These are phyloP conservation scores for Leishmania tarentolae DNA, from an alignment of 208 protist genomes.

Conservation along the genomic window DNA sequence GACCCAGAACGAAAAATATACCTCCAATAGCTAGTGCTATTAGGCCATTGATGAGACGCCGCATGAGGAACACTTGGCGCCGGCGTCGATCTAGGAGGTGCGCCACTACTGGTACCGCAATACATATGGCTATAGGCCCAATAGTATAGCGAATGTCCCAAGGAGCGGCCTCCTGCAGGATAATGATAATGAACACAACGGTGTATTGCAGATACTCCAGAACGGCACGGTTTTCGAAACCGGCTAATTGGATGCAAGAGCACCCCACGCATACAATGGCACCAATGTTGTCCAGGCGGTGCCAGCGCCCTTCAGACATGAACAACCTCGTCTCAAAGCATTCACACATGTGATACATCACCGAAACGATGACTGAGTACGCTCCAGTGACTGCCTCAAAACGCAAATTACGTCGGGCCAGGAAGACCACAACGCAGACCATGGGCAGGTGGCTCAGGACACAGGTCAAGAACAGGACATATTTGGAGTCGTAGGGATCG, in stretches of 20 bases:
- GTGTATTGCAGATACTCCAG: constrained; percentile 49
- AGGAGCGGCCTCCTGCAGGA: constrained; percentile 62
- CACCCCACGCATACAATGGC: constrained; percentile 50
- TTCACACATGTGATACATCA: constrained; percentile 81
- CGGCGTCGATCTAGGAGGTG: constrained; percentile 26
- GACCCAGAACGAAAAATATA: constrained; percentile 57
- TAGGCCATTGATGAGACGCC: constrained; percentile 29
- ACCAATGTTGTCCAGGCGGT: constrained; percentile 79
- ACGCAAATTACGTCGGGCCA: constrained; percentile 30
- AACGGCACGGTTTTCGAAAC: constrained; percentile 32
- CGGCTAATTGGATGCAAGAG: constrained; percentile 45
- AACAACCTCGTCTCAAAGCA: constrained; percentile 50
- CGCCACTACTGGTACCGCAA: constrained; percentile 38
- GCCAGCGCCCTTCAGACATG: constrained; percentile 63
- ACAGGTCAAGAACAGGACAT: constrained; percentile 54
- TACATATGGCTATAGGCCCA: constrained; percentile 39
- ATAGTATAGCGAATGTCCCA: constrained; percentile 68
- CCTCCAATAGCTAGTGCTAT: constrained; percentile 25
- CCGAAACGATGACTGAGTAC: constrained; percentile 45
- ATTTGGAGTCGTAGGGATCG: constrained; percentile 30
- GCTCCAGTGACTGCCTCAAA: constrained; percentile 33
- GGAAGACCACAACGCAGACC: constrained; percentile 31
- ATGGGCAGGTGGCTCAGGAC: constrained; percentile 56
- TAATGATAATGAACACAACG: constrained; percentile 44
- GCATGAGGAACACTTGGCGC: constrained; percentile 20